A percentile compares a stretch with the other conserved stretches of the same genome.
These are phyloP conservation scores for Tolypocladium paradoxum DNA, from an alignment of 2,329 filamentous ascomycete species.

Conservation along the genomic window DNA sequence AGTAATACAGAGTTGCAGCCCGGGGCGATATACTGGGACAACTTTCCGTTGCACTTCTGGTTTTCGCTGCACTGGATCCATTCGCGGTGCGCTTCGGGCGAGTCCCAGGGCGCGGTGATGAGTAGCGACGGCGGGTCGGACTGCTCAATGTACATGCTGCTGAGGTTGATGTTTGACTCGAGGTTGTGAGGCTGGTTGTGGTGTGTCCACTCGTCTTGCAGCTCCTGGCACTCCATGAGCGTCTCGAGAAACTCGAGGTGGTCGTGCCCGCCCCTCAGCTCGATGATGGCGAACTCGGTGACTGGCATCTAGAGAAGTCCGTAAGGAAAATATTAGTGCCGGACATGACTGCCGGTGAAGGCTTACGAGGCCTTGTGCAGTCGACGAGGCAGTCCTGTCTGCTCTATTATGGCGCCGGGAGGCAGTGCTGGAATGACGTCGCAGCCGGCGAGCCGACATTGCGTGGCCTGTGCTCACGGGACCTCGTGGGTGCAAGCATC, in stretches of 20 bases:
- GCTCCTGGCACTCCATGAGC: slow-evolving; percentile 18
- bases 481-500: background rate
- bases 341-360: background rate
- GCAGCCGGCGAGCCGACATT: background rate
- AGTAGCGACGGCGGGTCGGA: slow-evolving; percentile 26
- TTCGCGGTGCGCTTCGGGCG: slow-evolving; percentile 25
- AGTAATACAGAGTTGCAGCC: slow-evolving; percentile 22
- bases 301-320: slow-evolving; percentile 21
- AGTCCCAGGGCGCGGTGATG: slow-evolving; percentile 34
- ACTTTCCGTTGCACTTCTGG: slow-evolving; percentile 18
- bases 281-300: slow-evolving; percentile 28
- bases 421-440: background rate
- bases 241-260: slow-evolving; percentile 21
- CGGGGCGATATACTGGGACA: slow-evolving; percentile 22
- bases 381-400: background rate
- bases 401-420: background rate
- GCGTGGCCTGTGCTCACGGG: background rate
- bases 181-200: slow-evolving; percentile 24
- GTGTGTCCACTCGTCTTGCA: slow-evolving; percentile 30
- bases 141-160: slow-evolving; percentile 23
- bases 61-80: slow-evolving; percentile 35
- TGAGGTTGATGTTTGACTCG: slow-evolving; percentile 20
- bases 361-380: background rate
- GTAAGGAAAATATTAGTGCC: background rate
- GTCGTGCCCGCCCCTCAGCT: slow-evolving; percentile 17